Evolutionary conservation across 176 grass and related monocot species (phyloP), one percentile per base, ranked within the genome.

Genomic region (Aegilops tauschii): DNA sequence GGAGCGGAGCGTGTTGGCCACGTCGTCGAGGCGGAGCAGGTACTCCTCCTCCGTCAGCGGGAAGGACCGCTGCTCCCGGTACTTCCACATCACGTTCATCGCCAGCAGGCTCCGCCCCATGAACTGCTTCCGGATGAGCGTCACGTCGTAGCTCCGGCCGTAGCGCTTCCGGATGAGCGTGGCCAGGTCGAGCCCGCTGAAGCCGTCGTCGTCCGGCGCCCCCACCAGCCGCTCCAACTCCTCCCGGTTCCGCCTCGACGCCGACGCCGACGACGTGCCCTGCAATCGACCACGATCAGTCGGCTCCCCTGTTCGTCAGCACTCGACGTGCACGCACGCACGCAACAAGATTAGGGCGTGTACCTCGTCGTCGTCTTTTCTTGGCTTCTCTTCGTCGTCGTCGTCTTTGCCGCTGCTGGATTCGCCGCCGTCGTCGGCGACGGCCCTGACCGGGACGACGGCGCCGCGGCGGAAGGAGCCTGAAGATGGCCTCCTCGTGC

Each of bases 41-140:
- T 99, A 99, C 90, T 99, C 97, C 92, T 98, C 97, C 87, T 96
- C 97, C 35, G 88, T 99, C 80, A 99, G 82, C 8, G 97, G 97
- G 90, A 99, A 99, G 6, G 97, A 99, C 0, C 90, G 84, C 90
- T 98, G 97, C 82, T 98, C 97, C 86, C 93, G 74, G 84, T 98
- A 98, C 76, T 98, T 98, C 97, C 97, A 98, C 97, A 98, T 98
- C n/a, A 98, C 97, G 82, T 98, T 98, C 97, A 98, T 96, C 3
- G 97, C 94, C 36, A 98, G 73, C 35, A 98, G 88, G 58, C 78
- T 96, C 65, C 90, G 83, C 6, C 97, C 97, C 97, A 98, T 94
- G 80, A 98, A 98, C 87, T 98, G 82, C 93, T 98, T 96, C 76
- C 83, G 86, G 61, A 98, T 98, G 62, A 98, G 77, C 17, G 91